These are phyloP conservation scores for Ceratocystiopsis brevicomis DNA, from an alignment of 2,329 filamentous ascomycete genomes.

Conservation along the genomic window DNA sequence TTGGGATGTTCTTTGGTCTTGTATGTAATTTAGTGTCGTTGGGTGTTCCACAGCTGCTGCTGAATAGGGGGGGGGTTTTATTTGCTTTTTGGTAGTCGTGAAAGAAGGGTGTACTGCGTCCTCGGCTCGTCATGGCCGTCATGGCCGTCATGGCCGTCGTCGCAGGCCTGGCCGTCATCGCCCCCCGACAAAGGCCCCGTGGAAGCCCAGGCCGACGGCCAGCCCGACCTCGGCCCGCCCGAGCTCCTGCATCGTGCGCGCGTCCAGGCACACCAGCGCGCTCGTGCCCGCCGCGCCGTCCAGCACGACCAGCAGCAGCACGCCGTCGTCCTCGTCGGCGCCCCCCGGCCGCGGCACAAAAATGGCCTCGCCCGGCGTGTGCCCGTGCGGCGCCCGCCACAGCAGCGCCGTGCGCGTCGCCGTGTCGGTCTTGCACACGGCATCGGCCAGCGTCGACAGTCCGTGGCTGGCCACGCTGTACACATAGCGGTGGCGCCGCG, in stretches of 20 bases:
- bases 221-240: conserved; percentile 44
- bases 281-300: conserved; percentile 39
- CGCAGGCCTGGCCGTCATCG: too few relatives aligned
- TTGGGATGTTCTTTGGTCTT: too few relatives aligned
- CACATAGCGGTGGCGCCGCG: conserved; percentile 36
- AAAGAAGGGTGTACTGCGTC: too few relatives aligned
- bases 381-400: conserved; percentile 34
- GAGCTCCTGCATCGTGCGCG: conserved; percentile 40
- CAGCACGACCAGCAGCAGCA: conserved; percentile 42
- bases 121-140: too few relatives aligned
- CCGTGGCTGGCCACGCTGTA: conserved; percentile 40
- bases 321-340: conserved; percentile 35
- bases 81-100: too few relatives aligned
- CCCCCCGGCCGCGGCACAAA: conserved; percentile 36
- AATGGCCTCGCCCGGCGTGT: conserved; percentile 51
- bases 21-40: too few relatives aligned
- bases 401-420: conserved; percentile 28
- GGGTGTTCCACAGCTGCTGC: too few relatives aligned
- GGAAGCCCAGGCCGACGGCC: conserved; percentile 44
- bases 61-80: too few relatives aligned
- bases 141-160: too few relatives aligned
- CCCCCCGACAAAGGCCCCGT: conserved; percentile 24
- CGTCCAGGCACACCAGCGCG: conserved; percentile 48
- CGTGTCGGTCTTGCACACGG: conserved; percentile 46
- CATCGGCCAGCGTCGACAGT: conserved; percentile 40